A percentile compares a stretch with the other conserved stretches of the same genome.
These are phyloP conservation scores for Cinnamomum micranthum DNA, from an alignment of 164 flowering plant genomes.

Conservation along the genomic window DNA sequence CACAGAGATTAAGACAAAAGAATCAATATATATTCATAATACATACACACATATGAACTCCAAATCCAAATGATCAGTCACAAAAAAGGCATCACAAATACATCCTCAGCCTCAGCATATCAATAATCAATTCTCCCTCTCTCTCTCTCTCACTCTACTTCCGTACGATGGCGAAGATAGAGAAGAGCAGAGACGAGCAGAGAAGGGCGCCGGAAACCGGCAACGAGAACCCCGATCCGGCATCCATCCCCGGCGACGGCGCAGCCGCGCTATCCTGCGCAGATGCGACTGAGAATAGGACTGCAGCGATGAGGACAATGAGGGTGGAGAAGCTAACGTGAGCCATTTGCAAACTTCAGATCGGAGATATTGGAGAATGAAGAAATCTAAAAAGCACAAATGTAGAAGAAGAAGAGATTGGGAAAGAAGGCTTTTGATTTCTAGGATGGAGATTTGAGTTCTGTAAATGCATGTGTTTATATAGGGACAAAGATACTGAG, in stretches of 20 bases:
- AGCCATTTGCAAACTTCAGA: conserved; percentile 5
- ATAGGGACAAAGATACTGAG: background rate
- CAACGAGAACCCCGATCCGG: conserved; percentile 21
- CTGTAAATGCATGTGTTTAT: background rate
- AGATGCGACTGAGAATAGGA: background rate
- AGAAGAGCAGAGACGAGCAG: conserved; percentile 21
- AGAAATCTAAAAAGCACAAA: too few species aligned
- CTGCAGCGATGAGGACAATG: background rate
- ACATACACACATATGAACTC: too few species aligned
- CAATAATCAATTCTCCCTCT: too few species aligned
- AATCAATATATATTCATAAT: too few species aligned
- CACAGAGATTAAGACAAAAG: too few species aligned
- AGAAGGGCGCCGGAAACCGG: conserved; percentile 24
- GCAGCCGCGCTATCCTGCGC: conserved; percentile 8
- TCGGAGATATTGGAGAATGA: background rate
- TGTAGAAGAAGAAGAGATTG: background rate
- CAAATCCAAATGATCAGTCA: too few species aligned
- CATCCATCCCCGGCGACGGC: conserved; percentile 22
- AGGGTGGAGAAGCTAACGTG: conserved; percentile 3
- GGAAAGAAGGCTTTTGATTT: background rate
- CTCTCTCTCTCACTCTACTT: background rate
- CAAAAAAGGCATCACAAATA: too few species aligned
- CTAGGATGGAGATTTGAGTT: background rate
- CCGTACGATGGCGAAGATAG: conserved; percentile 15
- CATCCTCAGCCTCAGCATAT: too few species aligned